Conservation (phyloP, 345 rosid genomes). For the Orychophragmus violaceus region DNA sequence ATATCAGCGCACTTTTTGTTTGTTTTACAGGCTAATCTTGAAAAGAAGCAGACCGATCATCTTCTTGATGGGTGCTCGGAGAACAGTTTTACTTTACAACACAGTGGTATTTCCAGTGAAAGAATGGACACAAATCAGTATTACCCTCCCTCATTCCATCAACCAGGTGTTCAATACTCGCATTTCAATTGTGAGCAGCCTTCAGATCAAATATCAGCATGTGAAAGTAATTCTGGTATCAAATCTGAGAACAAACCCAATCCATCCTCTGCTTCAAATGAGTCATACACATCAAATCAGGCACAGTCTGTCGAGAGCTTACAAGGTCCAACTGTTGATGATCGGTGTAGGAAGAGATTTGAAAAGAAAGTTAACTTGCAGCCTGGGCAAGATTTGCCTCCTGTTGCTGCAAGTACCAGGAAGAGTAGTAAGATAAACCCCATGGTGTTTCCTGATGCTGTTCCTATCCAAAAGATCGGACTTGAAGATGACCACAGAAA, state of each 20-base stretch:
- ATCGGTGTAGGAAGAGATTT: conserved; percentile 27
- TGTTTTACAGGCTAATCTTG: conserved; percentile 41
- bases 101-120: conserved; percentile 32
- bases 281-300: conserved; percentile 55
- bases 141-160: conserved; percentile 28
- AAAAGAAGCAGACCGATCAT: conserved; percentile 37
- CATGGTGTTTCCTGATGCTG: conserved; percentile 37
- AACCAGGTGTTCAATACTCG: conserved; percentile 26
- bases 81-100: conserved; percentile 41
- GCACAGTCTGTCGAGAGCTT: conserved; percentile 43
- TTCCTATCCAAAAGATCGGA: conserved; percentile 38
- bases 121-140: conserved; percentile 30
- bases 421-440: conserved; percentile 30
- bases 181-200: conserved; percentile 31
- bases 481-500: conserved; percentile 31
- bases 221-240: conserved; percentile 42
- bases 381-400: conserved; percentile 26
- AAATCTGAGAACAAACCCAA: conserved; percentile 45
- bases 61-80: conserved; percentile 33
- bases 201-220: conserved; percentile 45
- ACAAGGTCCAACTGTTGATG: conserved; percentile 33
- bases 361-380: conserved; percentile 31
- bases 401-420: conserved; percentile 29
- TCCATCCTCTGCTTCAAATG: conserved; percentile 41
- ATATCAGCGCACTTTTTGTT: conserved; percentile 7